Base-by-base conservation (phyloP, 2,329 filamentous ascomycete species). In the Alternaria triticimaculans region DNA sequence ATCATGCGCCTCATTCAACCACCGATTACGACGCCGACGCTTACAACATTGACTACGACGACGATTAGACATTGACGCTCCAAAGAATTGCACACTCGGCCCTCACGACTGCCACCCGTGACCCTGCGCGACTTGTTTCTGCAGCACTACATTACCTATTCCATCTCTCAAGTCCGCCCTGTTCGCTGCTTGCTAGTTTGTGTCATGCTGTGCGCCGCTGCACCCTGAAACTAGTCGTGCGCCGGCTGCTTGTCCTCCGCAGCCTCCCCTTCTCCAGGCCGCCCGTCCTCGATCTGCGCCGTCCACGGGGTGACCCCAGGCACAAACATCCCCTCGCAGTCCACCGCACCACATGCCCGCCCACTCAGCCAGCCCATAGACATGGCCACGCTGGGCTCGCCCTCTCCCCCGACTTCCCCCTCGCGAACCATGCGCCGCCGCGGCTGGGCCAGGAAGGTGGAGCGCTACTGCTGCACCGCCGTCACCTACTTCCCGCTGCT, bases 401-500 rank as follows among this genome's bases (percentile, higher is more conserved):
- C 78, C 41, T 80, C 79, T 14, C 75, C 79, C 64, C 78, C 80
- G 25, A 73, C 73, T 15, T 82, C 80, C 11, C 80, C 80, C 30
- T 78, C 78, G 28, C 69, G 75, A 63, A 73, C 71, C 33, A 80
- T 80, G 77, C 76, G 78, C 68, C 81, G 69, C 71, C 76, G 69
- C 66, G 77, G 78, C 53, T 92, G 88, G 84, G 90, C 88, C 53
- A 86, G 91, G 68, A 88, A 86, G 78, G 85, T 92, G 73, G 94
- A 97, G 85, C 91, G 94, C 54, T 90, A 88, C 76, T 97, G 94
- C 85, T 98, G 94, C 83, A 83, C 86, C 46, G 87, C 89, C 64
- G 86, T 91, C 57, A 92, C 89, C 25, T 97, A 94, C 80, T 92
- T 97, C 71, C 95, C 95, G n/a, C 85, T 98, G 18, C 84, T 84